A percentile compares a stretch with the other conserved stretches of the same genome.
Conservation (phyloP, 2,329 filamentous ascomycete species). For the Alternaria triticimaculans region DNA sequence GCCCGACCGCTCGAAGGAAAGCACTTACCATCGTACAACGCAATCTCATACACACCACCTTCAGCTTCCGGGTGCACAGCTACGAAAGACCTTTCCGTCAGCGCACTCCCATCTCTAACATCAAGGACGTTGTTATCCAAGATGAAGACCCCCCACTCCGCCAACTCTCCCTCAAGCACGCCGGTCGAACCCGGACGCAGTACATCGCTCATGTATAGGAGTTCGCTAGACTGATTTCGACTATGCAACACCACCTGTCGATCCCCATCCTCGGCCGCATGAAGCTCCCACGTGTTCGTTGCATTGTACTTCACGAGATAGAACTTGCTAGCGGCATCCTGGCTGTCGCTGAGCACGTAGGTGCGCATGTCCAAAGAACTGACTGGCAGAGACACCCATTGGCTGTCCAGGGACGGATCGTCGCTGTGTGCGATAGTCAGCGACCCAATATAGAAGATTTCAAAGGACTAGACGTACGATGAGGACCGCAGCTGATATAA, state of each 20-base stretch:
- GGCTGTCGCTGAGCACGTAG: slow-evolving; percentile 24
- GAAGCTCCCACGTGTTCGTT: slow-evolving; percentile 33
- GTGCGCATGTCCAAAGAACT: slow-evolving; percentile 13
- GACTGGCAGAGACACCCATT: slow-evolving; percentile 31
- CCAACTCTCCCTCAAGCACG: slow-evolving; percentile 34
- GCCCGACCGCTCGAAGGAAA: neutral
- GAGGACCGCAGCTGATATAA: slow-evolving; percentile 37
- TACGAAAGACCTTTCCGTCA: slow-evolving; percentile 35
- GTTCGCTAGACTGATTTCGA: slow-evolving; percentile 15
- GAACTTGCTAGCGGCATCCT: slow-evolving; percentile 31
- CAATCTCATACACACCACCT: slow-evolving; percentile 22
- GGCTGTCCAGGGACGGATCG: slow-evolving; percentile 27
- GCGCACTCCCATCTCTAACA: slow-evolving; percentile 36
- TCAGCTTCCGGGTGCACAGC: slow-evolving; percentile 18
- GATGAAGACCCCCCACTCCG: slow-evolving; percentile 42
- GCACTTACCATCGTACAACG: slow-evolving; percentile 38
- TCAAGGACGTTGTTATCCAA: slow-evolving; percentile 32
- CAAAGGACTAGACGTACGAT: slow-evolving; percentile 24
- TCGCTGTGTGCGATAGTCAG: slow-evolving; percentile 13
- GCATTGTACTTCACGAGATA: slow-evolving; percentile 31
- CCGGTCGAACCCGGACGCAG: slow-evolving; percentile 25
- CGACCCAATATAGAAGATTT: neutral
- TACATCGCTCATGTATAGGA: slow-evolving; percentile 35
- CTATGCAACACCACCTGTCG: slow-evolving; percentile 38
- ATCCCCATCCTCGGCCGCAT: slow-evolving; percentile 37